phyloP scores from a whole-genome alignment of 2,329 filamentous ascomycete species.

The Akanthomyces dipterigenus region DNA sequence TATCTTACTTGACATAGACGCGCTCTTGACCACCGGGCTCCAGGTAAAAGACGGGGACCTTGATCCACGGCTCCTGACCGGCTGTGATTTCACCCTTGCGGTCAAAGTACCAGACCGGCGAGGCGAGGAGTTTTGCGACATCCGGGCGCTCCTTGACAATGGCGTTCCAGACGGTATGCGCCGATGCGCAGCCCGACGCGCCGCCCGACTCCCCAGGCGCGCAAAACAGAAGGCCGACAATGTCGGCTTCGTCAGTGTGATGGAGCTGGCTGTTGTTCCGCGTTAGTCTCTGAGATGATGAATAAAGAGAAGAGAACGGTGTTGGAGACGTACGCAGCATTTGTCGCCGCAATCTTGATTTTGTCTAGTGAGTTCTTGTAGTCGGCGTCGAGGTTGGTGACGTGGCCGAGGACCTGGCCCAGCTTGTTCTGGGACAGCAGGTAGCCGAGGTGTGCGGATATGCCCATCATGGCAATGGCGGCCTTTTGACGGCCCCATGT shows the following conservation, averaged over 20 bases:
- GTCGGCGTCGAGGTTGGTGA: conserved; percentile 80
- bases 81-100: conserved; percentile 75
- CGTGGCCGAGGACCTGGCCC: conserved; percentile 78
- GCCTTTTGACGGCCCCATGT: conserved; percentile 72
- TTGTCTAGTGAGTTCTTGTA: conserved; percentile 61
- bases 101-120: conserved; percentile 87
- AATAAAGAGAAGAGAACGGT: neutral
- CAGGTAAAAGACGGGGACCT: conserved; percentile 66
- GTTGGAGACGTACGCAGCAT: neutral
- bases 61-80: conserved; percentile 69
- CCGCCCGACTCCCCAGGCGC: conserved; percentile 68
- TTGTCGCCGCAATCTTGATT: conserved; percentile 78
- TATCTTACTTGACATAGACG: conserved; percentile 54
- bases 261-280: conserved; percentile 20
- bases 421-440: conserved; percentile 77
- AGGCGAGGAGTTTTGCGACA: conserved; percentile 65
- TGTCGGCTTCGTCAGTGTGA: conserved; percentile 74
- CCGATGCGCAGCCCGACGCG: conserved; percentile 72
- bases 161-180: conserved; percentile 75
- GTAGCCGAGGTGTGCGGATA: conserved; percentile 76
- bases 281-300: neutral
- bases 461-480: conserved; percentile 77
- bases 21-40: conserved; percentile 49
- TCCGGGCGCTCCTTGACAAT: conserved; percentile 72
- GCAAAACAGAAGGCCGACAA: conserved; percentile 78